Evolutionary conservation across 257 asterid genomes (phyloP).

Genomic region (Solanum bulbocastanum): DNA sequence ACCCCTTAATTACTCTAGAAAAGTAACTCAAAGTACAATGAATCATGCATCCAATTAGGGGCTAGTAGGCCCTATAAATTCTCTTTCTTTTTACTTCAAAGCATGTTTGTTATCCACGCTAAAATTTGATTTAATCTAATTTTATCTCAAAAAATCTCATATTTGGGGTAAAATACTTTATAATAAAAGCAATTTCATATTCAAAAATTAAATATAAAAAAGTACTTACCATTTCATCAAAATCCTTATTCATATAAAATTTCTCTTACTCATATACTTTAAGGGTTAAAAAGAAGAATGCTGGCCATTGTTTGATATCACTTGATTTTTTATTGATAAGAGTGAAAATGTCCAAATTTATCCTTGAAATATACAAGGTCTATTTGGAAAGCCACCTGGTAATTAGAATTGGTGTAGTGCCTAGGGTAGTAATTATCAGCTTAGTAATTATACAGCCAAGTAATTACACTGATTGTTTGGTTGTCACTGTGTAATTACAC

Average conservation of each 20-base stretch:
- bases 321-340: too few species aligned
- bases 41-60: neutral
- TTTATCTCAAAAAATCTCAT: too few species aligned
- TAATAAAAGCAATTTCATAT: too few species aligned
- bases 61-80: neutral
- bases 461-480: too few species aligned
- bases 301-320: neutral
- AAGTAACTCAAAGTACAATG: neutral
- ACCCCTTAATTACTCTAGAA: neutral
- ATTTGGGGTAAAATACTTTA: too few species aligned
- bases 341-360: neutral
- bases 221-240: neutral
- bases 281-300: neutral
- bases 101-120: accelerated
- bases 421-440: too few species aligned
- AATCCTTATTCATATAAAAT: neutral
- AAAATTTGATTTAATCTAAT: too few species aligned
- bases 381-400: too few species aligned
- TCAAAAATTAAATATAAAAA: too few species aligned
- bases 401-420: too few species aligned
- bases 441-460: too few species aligned
- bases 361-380: neutral
- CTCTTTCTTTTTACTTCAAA: neutral
- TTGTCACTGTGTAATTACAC: too few species aligned
- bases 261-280: neutral